Base-by-base conservation (phyloP, 2,329 filamentous ascomycete genomes). In the Colletotrichum tofieldiae region DNA sequence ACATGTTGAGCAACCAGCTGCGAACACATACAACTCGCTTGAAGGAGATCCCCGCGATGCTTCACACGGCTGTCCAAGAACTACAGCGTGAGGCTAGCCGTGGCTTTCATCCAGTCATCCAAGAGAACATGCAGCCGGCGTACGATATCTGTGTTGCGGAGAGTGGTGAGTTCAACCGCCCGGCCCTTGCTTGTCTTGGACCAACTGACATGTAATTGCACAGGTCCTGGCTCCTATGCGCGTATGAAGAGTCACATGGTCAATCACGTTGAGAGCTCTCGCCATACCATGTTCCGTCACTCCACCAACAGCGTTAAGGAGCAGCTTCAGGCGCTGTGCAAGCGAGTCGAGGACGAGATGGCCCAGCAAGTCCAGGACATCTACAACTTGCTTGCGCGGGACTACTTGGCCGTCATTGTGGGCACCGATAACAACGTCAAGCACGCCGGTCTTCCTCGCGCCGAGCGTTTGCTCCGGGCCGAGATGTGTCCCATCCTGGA, bases 241-340 rank as follows among this genome's bases (percentile, higher is more conserved):
- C 76, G 77, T 11, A 79, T 79, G 77, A 79, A 78, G 72, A 54
- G 52, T 12, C 58, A 73, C 41, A 78, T 78, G 77, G 45, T 73
- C 8, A 29, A 20, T 3, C 76, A 78, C 62, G 77, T 78, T n/a
- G 65, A 66, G 4, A 43, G 35, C 2, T 20, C 61, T 2, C 66
- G 70, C 11, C 39, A 65, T 7, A 62, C 29, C 43, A 78, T 78
- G 75, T 78, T 78, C 56, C 67, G 62, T 23, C 55, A 52, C n/a
- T 56, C 71, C 45, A 67, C 71, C 3, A 63, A 73, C 59, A 71
- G 35, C 16, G 77, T 78, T 9, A 67, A 68, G 45, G 18, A 61
- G 14, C 74, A 75, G 58, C 74, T 79, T 18, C 59, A 49, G 47
- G 39, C 37, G 2, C 29, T 72, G 18, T 70, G 54, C 35, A 23